Base-by-base conservation (phyloP, 108 stramenopile genomes). In the Aurantiochytrium sp. region DNA sequence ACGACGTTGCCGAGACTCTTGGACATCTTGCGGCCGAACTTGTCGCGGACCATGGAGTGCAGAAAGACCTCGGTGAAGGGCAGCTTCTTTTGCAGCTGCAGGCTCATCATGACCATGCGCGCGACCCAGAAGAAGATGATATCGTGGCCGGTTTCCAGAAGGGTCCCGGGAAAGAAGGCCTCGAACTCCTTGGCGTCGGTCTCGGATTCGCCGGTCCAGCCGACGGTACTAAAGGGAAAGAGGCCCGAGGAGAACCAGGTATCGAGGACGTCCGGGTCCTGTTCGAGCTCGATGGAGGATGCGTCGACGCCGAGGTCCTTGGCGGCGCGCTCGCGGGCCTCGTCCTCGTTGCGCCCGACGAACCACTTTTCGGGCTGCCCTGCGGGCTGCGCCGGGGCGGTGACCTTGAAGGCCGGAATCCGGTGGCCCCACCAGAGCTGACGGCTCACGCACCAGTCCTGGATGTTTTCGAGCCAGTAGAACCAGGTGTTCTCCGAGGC, bases 71-170 rank as follows among this genome's bases (percentile, higher is more conserved):
- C 96, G 68, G 95, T 93, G 93, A 99, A 99, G 39, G 98, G 98
- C 31, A 99, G 96, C 55, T 89, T 91, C 87, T 96, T 96, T 32
- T 96, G 98, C 86, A 99, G 92, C 91, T 99, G 96, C 90, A 99
- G 94, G 53, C 98, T 96, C 97, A 99, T 97, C 98, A 99, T 98
- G 48, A 99, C 99, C 99, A 99, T 99, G 88, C 99, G 93, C 37
- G 99, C 99, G 50, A 99, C 99, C 99, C 99, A 99, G 92, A 99
- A 99, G 94, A 99, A 99, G 55, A 99, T 94, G 93, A 99, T 99
- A 91, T 99, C 99, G 86, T 94, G 93, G 12, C 99, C 99, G 34
- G 99, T 99, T 90, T 99, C 99, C 34, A 99, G 96, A 52, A 99
- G 93, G n/a, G 95, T 95, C n/a, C 96, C 97, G 22, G 99, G 99